Percentiles rank a stretch among this genome's conserved stretches.
Conservation (phyloP, 129 eudicot genomes). For the Sambucus nigra region DNA sequence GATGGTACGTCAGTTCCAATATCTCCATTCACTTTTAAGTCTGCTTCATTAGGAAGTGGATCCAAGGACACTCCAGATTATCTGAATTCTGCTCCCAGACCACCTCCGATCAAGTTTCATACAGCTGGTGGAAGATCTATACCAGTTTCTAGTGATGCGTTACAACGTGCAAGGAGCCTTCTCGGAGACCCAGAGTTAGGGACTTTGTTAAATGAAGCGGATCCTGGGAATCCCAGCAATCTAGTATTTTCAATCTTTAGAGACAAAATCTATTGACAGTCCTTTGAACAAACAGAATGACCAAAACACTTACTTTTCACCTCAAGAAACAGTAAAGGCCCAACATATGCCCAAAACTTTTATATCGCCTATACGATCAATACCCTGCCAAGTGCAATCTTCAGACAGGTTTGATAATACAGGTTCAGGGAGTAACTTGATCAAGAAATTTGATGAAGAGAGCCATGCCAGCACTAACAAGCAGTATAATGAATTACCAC, state of each 20-base stretch:
- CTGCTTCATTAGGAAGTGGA: conserved; percentile 26
- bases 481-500: conserved; percentile 15
- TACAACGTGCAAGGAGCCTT: conserved; percentile 81
- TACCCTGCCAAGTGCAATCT: conserved; percentile 28
- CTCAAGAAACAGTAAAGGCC: conserved; percentile 20
- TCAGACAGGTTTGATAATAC: conserved; percentile 21
- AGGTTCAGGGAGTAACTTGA: conserved; percentile 51
- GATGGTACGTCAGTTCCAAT: conserved; percentile 16
- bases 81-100: conserved; percentile 24
- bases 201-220: conserved; percentile 37
- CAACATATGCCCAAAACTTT: conserved; percentile 33
- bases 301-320: conserved; percentile 15
- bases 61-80: conserved; percentile 23
- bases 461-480: conserved; percentile 25
- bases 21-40: conserved; percentile 20
- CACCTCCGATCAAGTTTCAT: conserved; percentile 70
- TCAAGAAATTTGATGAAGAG: conserved; percentile 62
- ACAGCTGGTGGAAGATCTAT: conserved; percentile 95
- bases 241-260: conserved; percentile 26
- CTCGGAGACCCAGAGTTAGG: conserved; percentile 80
- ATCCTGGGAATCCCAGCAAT: conserved; percentile 31
- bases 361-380: conserved; percentile 47
- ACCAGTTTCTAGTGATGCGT: conserved; percentile 76
- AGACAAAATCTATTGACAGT: conserved; percentile 13
- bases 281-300: conserved; percentile 23